Evolutionary conservation across 176 grass and related monocot species (phyloP), one percentile per base, ranked within the genome.

Genomic region (maize (Zea mays)): DNA sequence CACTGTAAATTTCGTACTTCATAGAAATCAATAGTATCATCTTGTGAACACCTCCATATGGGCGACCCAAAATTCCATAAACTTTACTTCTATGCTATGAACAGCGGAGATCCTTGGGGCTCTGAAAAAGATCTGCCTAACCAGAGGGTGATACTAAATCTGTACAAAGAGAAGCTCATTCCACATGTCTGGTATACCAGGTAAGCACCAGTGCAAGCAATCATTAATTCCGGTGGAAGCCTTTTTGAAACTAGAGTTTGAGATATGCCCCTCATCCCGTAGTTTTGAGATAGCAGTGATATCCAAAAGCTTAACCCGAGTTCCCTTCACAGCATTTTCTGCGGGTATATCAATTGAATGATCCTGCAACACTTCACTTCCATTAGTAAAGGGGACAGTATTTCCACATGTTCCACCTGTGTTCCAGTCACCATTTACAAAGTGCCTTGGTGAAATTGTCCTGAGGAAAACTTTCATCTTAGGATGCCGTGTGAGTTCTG

Each of bases 121-220:
- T 66, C 65, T 63, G 35, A 76, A 69, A 76, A 57, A 75, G 63
- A 3, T 64, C 35, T 48, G 57, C 70, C 58, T 59, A 37, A 50
- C 57, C 52, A 10, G 39, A 39, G 0, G 76, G 48, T 67, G 71
- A 60, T 46, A 79, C 81, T 97, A 97, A 80, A 93, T 85, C 65
- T 92, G 96, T 69, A 90, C 92, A 85, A 88, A 93, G 63, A 99
- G 96, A 59, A 99, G 85, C 71, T 99, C 96, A 49, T 99, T 99
- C 96, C 96, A 99, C 54, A 77, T 84, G 59, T 95, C 96, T 40
- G 96, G 96, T 86, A 99, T 73, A 42, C 96, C 92, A 55, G 96
- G 96, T 78, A 99, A 88, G 67, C 96, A 99, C 96, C 96, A 99
- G 73, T 99, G 96, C 78, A 99, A 90, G 75, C 96, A 99, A 78